Percentiles rank a stretch among this genome's conserved stretches.
phyloP scores from a whole-genome alignment of 2,329 filamentous ascomycete genomes.

The Alternaria viburni region DNA sequence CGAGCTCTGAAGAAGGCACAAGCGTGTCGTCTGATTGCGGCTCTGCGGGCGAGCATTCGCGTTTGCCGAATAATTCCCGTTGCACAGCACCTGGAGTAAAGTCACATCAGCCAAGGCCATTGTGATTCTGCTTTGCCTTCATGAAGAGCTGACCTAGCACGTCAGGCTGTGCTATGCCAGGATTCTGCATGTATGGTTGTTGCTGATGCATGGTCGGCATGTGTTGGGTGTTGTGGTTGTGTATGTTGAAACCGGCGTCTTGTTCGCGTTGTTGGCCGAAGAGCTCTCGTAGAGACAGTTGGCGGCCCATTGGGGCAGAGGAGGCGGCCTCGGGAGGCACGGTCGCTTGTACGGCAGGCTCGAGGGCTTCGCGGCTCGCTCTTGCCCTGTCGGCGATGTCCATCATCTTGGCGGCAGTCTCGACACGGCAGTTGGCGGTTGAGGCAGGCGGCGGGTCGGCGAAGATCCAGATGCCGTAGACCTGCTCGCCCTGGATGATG shows the following conservation, averaged over 20 bases:
- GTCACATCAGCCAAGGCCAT: constrained; percentile 34
- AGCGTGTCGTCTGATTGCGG: neutral
- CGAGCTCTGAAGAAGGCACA: neutral
- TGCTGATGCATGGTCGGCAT: constrained; percentile 47
- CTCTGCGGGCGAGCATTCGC: neutral
- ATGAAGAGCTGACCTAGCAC: constrained; percentile 45
- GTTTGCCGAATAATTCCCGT: neutral
- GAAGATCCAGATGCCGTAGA: constrained; percentile 70
- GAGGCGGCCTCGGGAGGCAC: constrained; percentile 38
- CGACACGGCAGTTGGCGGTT: constrained; percentile 58
- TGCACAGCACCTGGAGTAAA: neutral
- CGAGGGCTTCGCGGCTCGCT: constrained; percentile 54
- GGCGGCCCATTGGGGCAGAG: constrained; percentile 59
- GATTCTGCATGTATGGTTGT: constrained; percentile 21
- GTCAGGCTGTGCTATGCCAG: constrained; percentile 31
- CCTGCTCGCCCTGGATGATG: constrained; percentile 58
- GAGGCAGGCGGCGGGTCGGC: constrained; percentile 63
- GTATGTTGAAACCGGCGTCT: constrained; percentile 59
- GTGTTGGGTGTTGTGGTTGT: constrained; percentile 49
- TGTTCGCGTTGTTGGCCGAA: constrained; percentile 62
- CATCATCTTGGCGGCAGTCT: constrained; percentile 62
- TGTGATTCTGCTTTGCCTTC: constrained; percentile 46
- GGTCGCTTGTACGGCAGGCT: constrained; percentile 29
- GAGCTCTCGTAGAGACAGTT: constrained; percentile 60
- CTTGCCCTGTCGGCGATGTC: constrained; percentile 62